phyloP scores from a whole-genome alignment of 1,284 basidiomycete species.

The Rhizopogon hawkerae region DNA sequence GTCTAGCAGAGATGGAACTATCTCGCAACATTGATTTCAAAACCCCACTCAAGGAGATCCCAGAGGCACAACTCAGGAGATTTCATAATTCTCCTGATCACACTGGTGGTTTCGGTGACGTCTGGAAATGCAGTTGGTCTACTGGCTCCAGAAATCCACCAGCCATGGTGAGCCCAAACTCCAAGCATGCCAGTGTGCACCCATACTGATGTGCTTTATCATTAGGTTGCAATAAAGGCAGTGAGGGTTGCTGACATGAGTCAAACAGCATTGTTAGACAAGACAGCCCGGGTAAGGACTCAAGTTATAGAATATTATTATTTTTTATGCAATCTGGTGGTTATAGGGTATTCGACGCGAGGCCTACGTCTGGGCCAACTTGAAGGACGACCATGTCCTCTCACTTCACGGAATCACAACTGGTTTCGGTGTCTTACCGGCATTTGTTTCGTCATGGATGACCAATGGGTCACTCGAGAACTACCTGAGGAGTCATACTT shows the following conservation, averaged over 20 bases:
- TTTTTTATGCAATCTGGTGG: background rate
- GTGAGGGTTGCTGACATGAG: slow-evolving; percentile 24
- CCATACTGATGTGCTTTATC: background rate
- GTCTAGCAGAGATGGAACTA: background rate
- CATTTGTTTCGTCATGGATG: slow-evolving; percentile 21
- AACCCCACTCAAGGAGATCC: background rate
- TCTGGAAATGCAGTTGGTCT: slow-evolving; percentile 21
- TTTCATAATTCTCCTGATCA: background rate
- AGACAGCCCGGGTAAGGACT: slow-evolving; percentile 9
- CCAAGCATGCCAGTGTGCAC: background rate
- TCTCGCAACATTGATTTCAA: background rate
- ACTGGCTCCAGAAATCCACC: slow-evolving; percentile 11
- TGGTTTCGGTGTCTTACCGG: slow-evolving; percentile 18
- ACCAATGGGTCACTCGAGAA: slow-evolving; percentile 15
- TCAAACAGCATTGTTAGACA: slow-evolving; percentile 5
- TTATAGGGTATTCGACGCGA: slow-evolving; percentile 16
- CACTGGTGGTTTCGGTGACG: slow-evolving; percentile 24
- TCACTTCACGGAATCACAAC: slow-evolving; percentile 19
- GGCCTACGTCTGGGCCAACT: slow-evolving; percentile 16
- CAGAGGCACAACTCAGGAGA: background rate
- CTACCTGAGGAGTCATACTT: slow-evolving; percentile 13
- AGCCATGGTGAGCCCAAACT: slow-evolving; percentile 7
- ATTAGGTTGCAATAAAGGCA: slow-evolving; percentile 20
- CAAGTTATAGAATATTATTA: background rate
- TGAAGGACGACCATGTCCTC: slow-evolving; percentile 20